Evolutionary conservation across 805 yeast genomes (phyloP).

Genomic region (Metschnikowia reukaufii): DNA sequence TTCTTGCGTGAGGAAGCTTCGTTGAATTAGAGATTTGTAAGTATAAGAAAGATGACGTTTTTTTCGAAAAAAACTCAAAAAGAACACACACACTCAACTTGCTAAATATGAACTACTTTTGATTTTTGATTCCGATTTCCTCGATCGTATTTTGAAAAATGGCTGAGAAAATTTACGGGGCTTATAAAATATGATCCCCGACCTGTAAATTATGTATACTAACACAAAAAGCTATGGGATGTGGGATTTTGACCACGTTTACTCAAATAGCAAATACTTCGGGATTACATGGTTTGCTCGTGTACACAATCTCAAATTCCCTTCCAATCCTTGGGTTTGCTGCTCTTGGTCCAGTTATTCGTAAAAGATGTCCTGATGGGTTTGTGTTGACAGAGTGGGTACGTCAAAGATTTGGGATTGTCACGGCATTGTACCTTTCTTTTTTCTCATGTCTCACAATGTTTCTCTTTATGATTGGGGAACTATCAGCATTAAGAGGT

Average conservation of each 20-base stretch:
- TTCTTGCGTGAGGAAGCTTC: slow-evolving; percentile 75
- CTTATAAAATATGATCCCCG: no score
- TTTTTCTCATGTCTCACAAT: slow-evolving; percentile 82
- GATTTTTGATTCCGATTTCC: no score
- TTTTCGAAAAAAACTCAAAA: background rate
- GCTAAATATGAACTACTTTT: no score
- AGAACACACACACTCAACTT: no score
- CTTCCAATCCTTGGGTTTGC: slow-evolving; percentile 83
- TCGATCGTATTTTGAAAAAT: no score
- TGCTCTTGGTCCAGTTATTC: slow-evolving; percentile 73
- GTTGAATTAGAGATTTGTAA: slow-evolving; percentile 14
- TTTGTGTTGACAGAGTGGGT: slow-evolving; percentile 95
- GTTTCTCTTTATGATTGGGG: slow-evolving; percentile 85
- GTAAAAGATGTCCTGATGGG: slow-evolving; percentile 82
- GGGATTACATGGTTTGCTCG: slow-evolving; percentile 84
- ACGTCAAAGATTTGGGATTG: slow-evolving; percentile 71
- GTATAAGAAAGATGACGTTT: no score
- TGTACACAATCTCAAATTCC: slow-evolving; percentile 76
- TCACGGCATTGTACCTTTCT: slow-evolving; percentile 73
- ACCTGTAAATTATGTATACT: slow-evolving; percentile 11
- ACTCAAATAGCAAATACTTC: slow-evolving; percentile 83
- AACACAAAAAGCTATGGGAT: slow-evolving; percentile 65
- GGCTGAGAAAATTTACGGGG: background rate
- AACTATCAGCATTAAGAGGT: slow-evolving; percentile 73
- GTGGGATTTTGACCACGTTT: slow-evolving; percentile 83